Percentiles rank a stretch among this genome's conserved stretches.
phyloP scores from a whole-genome alignment of 202 grass and related monocot genomes.

The Digitaria exilis region DNA sequence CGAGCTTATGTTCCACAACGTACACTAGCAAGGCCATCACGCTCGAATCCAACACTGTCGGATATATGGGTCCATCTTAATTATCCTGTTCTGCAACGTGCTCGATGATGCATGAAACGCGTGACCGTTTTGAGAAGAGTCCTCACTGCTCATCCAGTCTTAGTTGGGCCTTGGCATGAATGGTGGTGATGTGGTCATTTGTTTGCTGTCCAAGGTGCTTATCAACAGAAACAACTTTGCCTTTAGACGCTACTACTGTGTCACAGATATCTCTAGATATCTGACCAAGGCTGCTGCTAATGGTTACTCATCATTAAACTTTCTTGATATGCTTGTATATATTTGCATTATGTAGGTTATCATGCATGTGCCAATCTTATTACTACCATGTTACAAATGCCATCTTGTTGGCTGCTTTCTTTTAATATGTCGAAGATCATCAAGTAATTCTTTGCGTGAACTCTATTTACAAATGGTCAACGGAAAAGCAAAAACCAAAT shows the following conservation, averaged over 20 bases:
- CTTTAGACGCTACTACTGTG: neutral
- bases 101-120: neutral
- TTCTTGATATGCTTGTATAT: neutral
- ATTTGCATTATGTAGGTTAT: neutral
- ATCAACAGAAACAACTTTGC: neutral
- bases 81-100: constrained; percentile 15
- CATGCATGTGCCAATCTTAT: neutral
- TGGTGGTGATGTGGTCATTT: neutral
- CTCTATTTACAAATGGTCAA: neutral
- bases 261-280: neutral
- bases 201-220: neutral
- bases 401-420: neutral
- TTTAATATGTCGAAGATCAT: too few relatives aligned
- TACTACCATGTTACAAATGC: too few relatives aligned
- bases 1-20: neutral
- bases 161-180: neutral
- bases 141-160: neutral
- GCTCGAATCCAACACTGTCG: neutral
- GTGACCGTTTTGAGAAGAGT: neutral
- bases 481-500: neutral
- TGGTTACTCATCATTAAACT: neutral
- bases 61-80: constrained; percentile 12
- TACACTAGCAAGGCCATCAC: neutral
- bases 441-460: neutral
- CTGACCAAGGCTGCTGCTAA: neutral